Percentiles rank a stretch among this genome's conserved stretches.
These are phyloP conservation scores for Bisporella sp. DNA, from an alignment of 2,329 filamentous ascomycete genomes.

Conservation along the genomic window DNA sequence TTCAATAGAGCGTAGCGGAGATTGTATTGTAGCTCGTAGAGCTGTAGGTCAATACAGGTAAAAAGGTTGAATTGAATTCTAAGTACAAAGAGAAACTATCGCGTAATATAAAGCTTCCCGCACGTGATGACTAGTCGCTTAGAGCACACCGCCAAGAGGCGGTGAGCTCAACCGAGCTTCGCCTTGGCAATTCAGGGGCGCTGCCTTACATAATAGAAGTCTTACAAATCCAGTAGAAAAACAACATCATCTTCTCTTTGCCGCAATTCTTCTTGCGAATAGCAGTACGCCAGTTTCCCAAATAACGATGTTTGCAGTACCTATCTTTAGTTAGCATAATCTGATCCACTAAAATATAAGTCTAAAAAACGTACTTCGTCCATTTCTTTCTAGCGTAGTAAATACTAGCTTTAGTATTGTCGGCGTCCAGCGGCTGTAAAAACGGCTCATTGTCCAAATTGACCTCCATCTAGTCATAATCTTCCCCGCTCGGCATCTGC, in stretches of 20 bases:
- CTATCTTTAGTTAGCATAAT: neutral
- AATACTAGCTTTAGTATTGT: conserved; percentile 17
- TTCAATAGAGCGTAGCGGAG: no score
- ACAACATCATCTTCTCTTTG: conserved; percentile 20
- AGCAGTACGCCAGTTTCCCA: conserved; percentile 10
- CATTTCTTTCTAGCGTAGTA: conserved; percentile 19
- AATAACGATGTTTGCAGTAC: conserved; percentile 4
- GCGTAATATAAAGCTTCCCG: no score
- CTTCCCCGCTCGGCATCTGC: neutral
- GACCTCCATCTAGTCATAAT: neutral
- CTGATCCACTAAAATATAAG: neutral
- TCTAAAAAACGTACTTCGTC: conserved; percentile 9
- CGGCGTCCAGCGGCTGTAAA: conserved; percentile 9
- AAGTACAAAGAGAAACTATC: no score
- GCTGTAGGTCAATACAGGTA: no score
- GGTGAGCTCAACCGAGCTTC: no score
- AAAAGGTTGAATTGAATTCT: no score
- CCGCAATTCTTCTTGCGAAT: conserved; percentile 14
- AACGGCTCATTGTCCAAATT: neutral
- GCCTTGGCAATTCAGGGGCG: no score
- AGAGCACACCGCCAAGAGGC: no score
- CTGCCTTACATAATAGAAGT: no score
- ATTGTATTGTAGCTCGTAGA: no score
- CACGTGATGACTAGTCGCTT: no score
- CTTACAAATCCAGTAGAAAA: conserved; percentile 21